A percentile compares a stretch with the other conserved stretches of the same genome.
These are phyloP conservation scores for Starmerella apicola DNA, from an alignment of 805 yeast species.

Conservation along the genomic window DNA sequence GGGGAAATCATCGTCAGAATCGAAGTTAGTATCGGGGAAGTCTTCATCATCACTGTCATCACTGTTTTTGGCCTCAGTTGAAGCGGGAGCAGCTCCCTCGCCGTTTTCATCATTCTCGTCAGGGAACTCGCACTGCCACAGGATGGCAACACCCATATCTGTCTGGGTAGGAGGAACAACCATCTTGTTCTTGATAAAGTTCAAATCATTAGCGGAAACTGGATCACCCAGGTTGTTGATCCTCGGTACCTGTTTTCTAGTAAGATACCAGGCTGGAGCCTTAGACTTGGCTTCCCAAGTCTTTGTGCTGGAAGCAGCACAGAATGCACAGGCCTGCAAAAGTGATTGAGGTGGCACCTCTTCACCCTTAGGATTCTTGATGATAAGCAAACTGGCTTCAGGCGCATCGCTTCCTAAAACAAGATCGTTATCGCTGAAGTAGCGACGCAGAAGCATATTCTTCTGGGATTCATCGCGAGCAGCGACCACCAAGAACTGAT, in stretches of 20 bases:
- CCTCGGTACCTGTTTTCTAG: conserved; percentile 55
- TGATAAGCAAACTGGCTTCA: conserved; percentile 61
- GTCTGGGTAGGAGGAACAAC: conserved; percentile 61
- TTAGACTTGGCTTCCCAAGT: conserved; percentile 86
- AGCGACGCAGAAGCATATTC: conserved; percentile 67
- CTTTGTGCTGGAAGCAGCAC: conserved; percentile 54
- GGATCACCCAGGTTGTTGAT: conserved; percentile 37
- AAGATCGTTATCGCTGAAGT: conserved; percentile 60
- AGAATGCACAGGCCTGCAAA: conserved; percentile 76
- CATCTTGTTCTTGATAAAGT: conserved; percentile 39
- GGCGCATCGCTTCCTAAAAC: conserved; percentile 64
- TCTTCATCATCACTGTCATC: conserved; percentile 12
- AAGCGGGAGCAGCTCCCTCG: conserved; percentile 13
- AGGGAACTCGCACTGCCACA: conserved; percentile 55
- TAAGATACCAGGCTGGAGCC: conserved; percentile 77
- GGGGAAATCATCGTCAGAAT: conserved; percentile 25
- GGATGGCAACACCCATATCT: conserved; percentile 78
- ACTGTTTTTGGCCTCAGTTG: conserved; percentile 11
- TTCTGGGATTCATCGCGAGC: conserved; percentile 74
- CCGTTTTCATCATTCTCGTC: conserved; percentile 26
- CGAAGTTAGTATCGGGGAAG: conserved; percentile 22
- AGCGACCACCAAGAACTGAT: conserved; percentile 70
- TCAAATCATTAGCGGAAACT: conserved; percentile 51
- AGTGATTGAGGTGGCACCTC: conserved; percentile 75
- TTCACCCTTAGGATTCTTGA: conserved; percentile 57